Conservation (phyloP, 345 rosid genomes). For the Dipteronia sinensis region DNA sequence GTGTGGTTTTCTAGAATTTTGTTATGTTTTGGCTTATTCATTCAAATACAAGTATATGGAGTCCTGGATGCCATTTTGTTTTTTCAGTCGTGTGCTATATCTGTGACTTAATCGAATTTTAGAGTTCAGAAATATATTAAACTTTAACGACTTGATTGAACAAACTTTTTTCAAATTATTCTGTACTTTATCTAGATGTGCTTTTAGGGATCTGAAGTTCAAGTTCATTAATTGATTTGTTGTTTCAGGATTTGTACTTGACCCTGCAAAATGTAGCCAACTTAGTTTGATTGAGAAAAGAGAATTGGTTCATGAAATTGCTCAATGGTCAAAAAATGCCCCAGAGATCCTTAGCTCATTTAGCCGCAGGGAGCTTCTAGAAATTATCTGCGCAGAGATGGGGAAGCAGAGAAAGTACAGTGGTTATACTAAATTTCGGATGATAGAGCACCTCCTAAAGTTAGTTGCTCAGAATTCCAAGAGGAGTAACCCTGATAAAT, state of each 20-base stretch:
- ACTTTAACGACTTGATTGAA: background rate
- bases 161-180: background rate
- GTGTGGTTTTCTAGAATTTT: too few species aligned
- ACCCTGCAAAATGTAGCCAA: constrained; percentile 47
- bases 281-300: constrained; percentile 72
- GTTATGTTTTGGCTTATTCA: too few species aligned
- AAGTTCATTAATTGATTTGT: background rate
- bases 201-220: background rate
- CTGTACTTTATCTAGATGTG: background rate
- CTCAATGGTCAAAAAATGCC: constrained; percentile 60
- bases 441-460: constrained; percentile 74
- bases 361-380: constrained; percentile 75
- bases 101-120: background rate
- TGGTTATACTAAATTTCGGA: constrained; percentile 66
- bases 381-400: constrained; percentile 83
- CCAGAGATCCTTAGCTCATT: constrained; percentile 68
- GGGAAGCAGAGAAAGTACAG: constrained; percentile 79
- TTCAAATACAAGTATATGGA: too few species aligned
- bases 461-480: constrained; percentile 51
- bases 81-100: background rate
- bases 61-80: background rate
- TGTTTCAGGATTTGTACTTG: constrained; percentile 51
- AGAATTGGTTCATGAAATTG: constrained; percentile 61
- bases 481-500: constrained; percentile 11
- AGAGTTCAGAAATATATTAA: background rate